phyloP scores from a whole-genome alignment of 495 filamentous ascomycete genomes.

The Lasiosphaeris hirsuta region DNA sequence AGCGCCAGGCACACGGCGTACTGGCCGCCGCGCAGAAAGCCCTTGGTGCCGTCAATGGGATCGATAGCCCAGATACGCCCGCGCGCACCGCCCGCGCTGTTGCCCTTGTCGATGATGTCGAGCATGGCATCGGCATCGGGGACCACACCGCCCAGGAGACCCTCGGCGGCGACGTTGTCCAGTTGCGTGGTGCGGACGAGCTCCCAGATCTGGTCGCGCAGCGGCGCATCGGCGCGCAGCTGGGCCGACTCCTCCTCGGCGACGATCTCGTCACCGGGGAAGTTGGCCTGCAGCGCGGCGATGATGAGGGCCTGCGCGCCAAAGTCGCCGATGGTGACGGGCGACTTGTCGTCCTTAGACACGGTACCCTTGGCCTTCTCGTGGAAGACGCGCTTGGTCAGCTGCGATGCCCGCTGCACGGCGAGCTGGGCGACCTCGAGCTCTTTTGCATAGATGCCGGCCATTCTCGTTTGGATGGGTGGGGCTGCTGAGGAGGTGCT shows the following conservation, averaged over 20 bases:
- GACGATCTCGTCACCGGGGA: conserved; percentile 87
- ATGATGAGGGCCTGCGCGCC: conserved; percentile 97
- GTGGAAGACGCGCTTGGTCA: conserved; percentile 92
- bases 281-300: conserved; percentile 78
- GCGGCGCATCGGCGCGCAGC: conserved; percentile 62
- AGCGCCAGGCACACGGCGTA: conserved; percentile 93
- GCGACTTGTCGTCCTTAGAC: conserved; percentile 90
- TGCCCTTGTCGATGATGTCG: conserved; percentile 78
- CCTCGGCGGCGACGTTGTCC: conserved; percentile 61
- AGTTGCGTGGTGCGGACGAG: conserved; percentile 70
- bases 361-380: conserved; percentile 89
- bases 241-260: conserved; percentile 88
- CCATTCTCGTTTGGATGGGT: conserved; percentile 13
- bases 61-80: conserved; percentile 96
- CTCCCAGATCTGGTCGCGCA: conserved; percentile 76
- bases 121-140: conserved; percentile 72
- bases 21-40: conserved; percentile 94
- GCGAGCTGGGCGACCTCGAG: conserved; percentile 84
- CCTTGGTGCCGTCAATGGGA: conserved; percentile 96
- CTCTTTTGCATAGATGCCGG: conserved; percentile 65
- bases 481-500: not conserved
- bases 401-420: conserved; percentile 80
- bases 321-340: conserved; percentile 96
- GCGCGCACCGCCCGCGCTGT: conserved; percentile 69
- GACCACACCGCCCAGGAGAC: conserved; percentile 67